Conservation (phyloP, 1,284 basidiomycete genomes). For the Marasmius sp. region DNA sequence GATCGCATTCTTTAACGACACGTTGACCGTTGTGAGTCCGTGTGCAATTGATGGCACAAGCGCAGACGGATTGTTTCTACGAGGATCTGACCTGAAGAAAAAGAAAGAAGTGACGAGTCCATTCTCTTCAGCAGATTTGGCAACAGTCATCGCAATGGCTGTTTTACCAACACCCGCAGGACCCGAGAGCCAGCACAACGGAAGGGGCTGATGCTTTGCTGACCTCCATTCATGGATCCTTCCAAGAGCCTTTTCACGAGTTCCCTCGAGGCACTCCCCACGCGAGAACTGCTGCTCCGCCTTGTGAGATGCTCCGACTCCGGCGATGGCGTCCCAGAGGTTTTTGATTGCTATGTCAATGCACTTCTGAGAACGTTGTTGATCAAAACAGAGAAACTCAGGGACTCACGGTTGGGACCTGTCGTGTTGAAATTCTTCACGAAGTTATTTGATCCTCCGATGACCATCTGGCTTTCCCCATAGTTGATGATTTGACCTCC, state of each 20-base stretch:
- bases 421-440: not conserved
- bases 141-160: not conserved
- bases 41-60: not conserved
- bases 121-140: not conserved
- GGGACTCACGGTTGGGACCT: not conserved
- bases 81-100: not conserved
- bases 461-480: not conserved
- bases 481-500: not conserved
- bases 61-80: not conserved
- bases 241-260: not conserved
- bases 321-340: not conserved
- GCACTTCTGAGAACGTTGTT: not conserved
- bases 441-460: too few relatives aligned
- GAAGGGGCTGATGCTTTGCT: not conserved
- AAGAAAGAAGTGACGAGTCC: not conserved
- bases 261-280: not conserved
- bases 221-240: not conserved
- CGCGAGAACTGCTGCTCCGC: too few relatives aligned
- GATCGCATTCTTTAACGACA: not conserved
- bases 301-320: not conserved
- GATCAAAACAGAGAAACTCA: not conserved
- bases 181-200: not conserved
- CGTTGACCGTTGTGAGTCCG: not conserved
- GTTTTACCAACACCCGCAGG: not conserved
- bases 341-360: not conserved